Evolutionary conservation across 306 rosid genomes (phyloP), one percentile per base, ranked within the genome.

Genomic region (Quercus wislizeni): DNA sequence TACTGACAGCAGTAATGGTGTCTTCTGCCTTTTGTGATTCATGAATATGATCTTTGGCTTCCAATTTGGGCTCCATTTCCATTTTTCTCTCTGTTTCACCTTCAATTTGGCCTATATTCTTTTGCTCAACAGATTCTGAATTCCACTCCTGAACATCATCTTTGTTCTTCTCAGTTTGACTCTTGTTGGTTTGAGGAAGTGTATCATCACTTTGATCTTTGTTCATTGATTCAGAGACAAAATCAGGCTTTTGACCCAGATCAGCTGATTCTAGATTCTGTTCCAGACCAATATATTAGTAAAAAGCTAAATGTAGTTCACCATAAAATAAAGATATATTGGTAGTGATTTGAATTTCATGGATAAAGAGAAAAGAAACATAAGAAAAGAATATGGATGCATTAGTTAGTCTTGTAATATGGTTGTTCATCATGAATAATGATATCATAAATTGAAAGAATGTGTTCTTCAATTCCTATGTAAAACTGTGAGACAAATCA

Each of bases 241-340:
- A 56, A 25, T 62, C 61, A 43, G 57, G 71, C 75, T 5, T 35
- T 73, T 52, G 43, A 31, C 7, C 20, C 10, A 41, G 57, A 68
- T 75, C 71, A 75, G 15, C 64, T 54, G 55, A 56, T 71, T 75
- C 71, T 57, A 75, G 76, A 58, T 68, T 75, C 76, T 81, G 76
- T 38, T 57, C 54, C 70, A 65, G 21, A 46, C n/a, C 23, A 51
- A 75, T 11, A 55, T 31, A 59, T 84, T 70, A 43, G 55, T 51
- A 43, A 55, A 55, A 33, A 15, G 20, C 19, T 35, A 23, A 78
- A 38, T 41, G 61, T 55, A 38, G 49, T 62, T 62, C n/a, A 27
- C 5, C 20, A 3, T 27, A 5, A 51, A 35, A 14, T 14, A 75
- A 43, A 7, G 31, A 61, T 59, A 10, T 35, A 43, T n/a, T 21